These are phyloP conservation scores for Talaromyces ruber DNA, from an alignment of 495 filamentous ascomycete species.

Conservation along the genomic window DNA sequence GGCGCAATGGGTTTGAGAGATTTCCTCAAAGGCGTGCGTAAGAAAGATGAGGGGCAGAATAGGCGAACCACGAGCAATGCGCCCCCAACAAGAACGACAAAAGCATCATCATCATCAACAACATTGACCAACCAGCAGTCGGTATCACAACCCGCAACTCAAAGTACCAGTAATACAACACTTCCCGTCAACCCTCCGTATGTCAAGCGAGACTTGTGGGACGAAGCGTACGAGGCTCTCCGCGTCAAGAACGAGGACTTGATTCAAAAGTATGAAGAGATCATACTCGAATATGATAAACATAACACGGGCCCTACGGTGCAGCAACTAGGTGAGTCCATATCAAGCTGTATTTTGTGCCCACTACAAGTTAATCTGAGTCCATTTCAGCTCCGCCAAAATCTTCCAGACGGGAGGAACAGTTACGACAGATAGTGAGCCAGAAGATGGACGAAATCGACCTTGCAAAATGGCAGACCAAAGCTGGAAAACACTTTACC, in stretches of 20 bases:
- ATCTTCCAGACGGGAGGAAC: background rate
- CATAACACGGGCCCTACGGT: background rate
- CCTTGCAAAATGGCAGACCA: background rate
- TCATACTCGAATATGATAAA: background rate
- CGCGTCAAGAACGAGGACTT: background rate
- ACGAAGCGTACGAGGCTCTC: background rate
- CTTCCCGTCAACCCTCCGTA: background rate
- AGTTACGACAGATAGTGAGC: slow-evolving; percentile 1
- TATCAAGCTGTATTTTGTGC: background rate
- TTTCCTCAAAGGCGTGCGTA: background rate
- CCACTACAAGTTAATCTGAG: background rate
- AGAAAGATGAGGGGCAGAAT: background rate
- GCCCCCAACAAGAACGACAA: background rate
- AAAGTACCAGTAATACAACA: background rate
- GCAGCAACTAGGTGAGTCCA: background rate
- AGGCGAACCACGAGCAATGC: background rate
- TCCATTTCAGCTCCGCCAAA: background rate
- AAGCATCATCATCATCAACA: background rate
- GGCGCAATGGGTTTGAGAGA: slow-evolving; percentile 2
- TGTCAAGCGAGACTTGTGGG: background rate
- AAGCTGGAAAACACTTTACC: background rate
- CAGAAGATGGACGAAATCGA: background rate
- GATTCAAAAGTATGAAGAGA: slow-evolving; percentile 1
- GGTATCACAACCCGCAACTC: background rate
- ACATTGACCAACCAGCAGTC: background rate